These are phyloP conservation scores for Trichoderma afroharzianum DNA, from an alignment of 2,329 filamentous ascomycete species.

Conservation along the genomic window DNA sequence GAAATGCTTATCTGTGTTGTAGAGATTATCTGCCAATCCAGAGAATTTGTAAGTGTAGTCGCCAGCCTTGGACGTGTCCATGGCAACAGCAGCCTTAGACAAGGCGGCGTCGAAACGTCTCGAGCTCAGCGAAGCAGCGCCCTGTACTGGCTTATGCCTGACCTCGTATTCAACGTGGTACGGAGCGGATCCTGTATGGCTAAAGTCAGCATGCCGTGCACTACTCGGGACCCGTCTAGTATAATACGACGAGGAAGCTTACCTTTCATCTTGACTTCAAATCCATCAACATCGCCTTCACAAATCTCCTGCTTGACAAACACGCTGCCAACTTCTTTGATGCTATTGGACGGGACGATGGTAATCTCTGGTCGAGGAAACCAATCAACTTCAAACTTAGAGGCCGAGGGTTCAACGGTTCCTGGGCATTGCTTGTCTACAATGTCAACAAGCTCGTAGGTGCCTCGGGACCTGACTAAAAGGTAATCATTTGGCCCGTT, in stretches of 20 bases:
- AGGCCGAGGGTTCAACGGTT: constrained; percentile 68
- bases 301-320: constrained; percentile 80
- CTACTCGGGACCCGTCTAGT: not conserved
- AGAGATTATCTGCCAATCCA: constrained; percentile 79
- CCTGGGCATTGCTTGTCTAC: constrained; percentile 79
- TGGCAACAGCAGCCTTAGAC: constrained; percentile 70
- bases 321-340: constrained; percentile 42
- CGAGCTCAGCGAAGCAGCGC: constrained; percentile 60
- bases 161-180: constrained; percentile 82
- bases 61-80: constrained; percentile 83
- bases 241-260: constrained; percentile 33
- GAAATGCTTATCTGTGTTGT: constrained; percentile 68
- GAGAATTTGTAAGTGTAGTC: constrained; percentile 82
- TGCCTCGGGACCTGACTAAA: constrained; percentile 62
- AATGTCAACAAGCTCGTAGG: constrained; percentile 76
- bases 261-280: constrained; percentile 78
- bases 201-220: constrained; percentile 28
- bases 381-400: constrained; percentile 78
- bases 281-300: constrained; percentile 87
- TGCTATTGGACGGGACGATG: constrained; percentile 61
- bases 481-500: constrained; percentile 64
- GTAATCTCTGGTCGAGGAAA: constrained; percentile 73
- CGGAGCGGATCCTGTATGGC: constrained; percentile 63
- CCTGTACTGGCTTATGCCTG: constrained; percentile 64
- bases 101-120: constrained; percentile 75